phyloP scores from a whole-genome alignment of 164 flowering plant species.

The Magnolia changhungtana region DNA sequence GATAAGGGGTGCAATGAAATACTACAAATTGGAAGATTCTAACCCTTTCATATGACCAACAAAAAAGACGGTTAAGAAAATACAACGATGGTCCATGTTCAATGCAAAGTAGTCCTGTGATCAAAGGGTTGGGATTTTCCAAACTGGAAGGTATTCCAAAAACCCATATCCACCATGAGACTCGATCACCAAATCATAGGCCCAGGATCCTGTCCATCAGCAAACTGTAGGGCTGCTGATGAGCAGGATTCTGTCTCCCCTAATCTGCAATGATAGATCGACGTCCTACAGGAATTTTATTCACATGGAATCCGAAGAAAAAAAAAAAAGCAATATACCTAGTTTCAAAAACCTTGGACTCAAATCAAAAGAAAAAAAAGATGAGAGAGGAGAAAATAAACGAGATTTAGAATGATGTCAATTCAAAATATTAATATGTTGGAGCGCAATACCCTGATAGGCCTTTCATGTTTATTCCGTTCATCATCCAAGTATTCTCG shows the following conservation, averaged over 20 bases:
- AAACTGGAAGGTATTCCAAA: too few species aligned
- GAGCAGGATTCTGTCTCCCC: not conserved
- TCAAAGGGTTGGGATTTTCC: too few species aligned
- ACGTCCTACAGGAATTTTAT: too few species aligned
- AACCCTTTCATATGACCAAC: too few species aligned
- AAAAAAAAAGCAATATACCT: not conserved
- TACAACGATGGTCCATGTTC: too few species aligned
- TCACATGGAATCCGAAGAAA: not conserved
- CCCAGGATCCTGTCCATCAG: not conserved
- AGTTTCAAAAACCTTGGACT: not conserved
- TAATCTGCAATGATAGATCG: not conserved
- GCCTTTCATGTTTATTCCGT: conserved; percentile 29
- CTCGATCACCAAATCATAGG: not conserved
- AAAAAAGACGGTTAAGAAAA: too few species aligned
- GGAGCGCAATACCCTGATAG: conserved; percentile 44
- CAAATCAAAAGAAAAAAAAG: not conserved
- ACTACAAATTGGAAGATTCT: too few species aligned
- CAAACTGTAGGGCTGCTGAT: not conserved
- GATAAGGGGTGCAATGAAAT: too few species aligned
- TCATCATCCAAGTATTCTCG: conserved; percentile 39
- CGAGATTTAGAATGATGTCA: not conserved
- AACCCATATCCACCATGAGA: too few species aligned
- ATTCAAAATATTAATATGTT: not conserved
- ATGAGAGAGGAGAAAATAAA: not conserved
- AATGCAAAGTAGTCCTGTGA: too few species aligned